Percentiles rank a stretch among this genome's conserved stretches.
Conservation (phyloP, 139 green algal genomes). For the Haematococcus lacustris region DNA sequence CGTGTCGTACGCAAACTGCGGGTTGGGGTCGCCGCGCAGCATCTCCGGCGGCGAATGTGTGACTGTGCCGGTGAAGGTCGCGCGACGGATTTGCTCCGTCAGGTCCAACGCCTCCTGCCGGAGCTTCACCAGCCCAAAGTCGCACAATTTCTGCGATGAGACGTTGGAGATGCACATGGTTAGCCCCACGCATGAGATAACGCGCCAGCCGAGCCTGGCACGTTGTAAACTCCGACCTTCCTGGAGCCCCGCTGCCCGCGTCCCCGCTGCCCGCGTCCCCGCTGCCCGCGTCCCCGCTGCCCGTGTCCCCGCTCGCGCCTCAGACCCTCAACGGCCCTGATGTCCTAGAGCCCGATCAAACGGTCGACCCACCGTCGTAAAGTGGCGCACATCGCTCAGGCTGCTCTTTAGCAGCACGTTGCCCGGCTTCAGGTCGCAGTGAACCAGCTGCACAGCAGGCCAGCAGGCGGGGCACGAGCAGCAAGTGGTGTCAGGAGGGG, state of each 20-base stretch:
- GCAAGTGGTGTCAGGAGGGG: too few relatives aligned
- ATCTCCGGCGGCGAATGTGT: constrained; percentile 26
- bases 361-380: constrained; percentile 55
- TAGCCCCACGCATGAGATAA: too few relatives aligned
- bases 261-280: too few relatives aligned
- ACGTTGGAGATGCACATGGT: too few relatives aligned
- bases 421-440: constrained; percentile 59
- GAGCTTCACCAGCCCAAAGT: constrained; percentile 55
- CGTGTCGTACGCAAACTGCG: constrained; percentile 8
- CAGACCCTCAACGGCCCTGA: too few relatives aligned
- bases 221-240: too few relatives aligned
- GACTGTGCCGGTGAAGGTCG: constrained; percentile 15
- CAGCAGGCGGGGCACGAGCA: too few relatives aligned
- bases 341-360: too few relatives aligned
- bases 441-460: constrained; percentile 44
- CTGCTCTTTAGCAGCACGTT: constrained; percentile 56
- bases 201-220: too few relatives aligned
- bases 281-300: too few relatives aligned
- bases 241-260: too few relatives aligned
- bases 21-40: constrained; percentile 10
- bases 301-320: too few relatives aligned
- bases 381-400: constrained; percentile 26
- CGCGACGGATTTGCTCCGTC: constrained; percentile 4
- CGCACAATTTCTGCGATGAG: constrained; percentile 28
- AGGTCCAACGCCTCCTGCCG: constrained; percentile 4